Conservation (phyloP, 1,284 basidiomycete species). For the Cutaneotrichosporon dermatis region DNA sequence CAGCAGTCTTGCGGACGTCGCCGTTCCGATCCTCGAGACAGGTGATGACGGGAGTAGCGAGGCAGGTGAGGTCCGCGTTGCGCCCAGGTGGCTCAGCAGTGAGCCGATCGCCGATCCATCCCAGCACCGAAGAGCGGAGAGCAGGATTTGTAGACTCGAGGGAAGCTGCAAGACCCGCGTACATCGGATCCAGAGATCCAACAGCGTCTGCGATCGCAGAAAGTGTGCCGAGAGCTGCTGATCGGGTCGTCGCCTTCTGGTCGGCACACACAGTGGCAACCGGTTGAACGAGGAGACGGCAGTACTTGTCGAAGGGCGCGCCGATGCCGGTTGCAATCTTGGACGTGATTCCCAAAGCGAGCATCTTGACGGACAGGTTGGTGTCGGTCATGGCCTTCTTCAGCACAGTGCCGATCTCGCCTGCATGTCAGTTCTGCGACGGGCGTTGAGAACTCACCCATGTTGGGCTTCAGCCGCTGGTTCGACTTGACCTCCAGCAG, state of each 20-base stretch:
- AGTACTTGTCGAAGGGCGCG: conserved; percentile 87
- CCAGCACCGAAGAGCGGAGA: conserved; percentile 75
- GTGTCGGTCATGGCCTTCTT: conserved; percentile 86
- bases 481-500: conserved; percentile 85
- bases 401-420: conserved; percentile 82
- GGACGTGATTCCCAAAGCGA: conserved; percentile 84
- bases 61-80: conserved; percentile 67
- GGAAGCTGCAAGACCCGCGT: conserved; percentile 70
- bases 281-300: conserved; percentile 68
- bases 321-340: conserved; percentile 92
- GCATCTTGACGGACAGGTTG: conserved; percentile 87
- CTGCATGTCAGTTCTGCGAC: conserved; percentile 48
- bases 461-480: conserved; percentile 81
- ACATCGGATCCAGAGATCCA: conserved; percentile 76
- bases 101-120: conserved; percentile 63
- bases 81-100: conserved; percentile 48
- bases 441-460: conserved; percentile 59
- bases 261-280: conserved; percentile 84
- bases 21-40: conserved; percentile 87
- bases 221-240: conserved; percentile 71
- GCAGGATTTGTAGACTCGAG: conserved; percentile 85
- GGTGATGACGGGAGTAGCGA: conserved; percentile 66
- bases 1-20: conserved; percentile 88
- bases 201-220: conserved; percentile 79
- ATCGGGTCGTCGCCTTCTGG: conserved; percentile 82